These are phyloP conservation scores for Acer campestre DNA, from an alignment of 345 rosid genomes.

Conservation along the genomic window DNA sequence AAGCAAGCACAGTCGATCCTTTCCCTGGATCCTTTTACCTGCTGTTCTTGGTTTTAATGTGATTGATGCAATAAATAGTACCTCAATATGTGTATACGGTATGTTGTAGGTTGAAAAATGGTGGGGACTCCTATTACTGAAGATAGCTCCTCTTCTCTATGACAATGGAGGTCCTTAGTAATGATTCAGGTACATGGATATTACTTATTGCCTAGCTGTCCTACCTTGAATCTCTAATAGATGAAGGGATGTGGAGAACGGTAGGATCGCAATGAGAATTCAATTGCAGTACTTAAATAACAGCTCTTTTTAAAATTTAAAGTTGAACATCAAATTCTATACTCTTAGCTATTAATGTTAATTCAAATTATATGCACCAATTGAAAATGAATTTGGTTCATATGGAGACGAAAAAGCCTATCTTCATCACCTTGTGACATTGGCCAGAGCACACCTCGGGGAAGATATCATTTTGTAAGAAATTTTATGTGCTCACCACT, in stretches of 20 bases:
- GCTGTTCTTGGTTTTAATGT: not conserved
- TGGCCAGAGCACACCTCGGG: conserved; percentile 71
- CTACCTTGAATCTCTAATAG: not conserved
- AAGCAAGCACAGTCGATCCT: conserved; percentile 7
- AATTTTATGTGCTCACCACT: not conserved
- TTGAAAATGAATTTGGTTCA: conserved; percentile 94
- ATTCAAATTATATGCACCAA: conserved; percentile 43
- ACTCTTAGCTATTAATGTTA: not conserved
- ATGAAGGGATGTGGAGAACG: not conserved
- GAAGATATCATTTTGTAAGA: conserved; percentile 68
- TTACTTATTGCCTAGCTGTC: not conserved
- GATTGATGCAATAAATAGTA: not conserved
- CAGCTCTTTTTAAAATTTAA: too few relatives aligned
- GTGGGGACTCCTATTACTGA: conserved; percentile 82
- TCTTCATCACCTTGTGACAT: conserved; percentile 59
- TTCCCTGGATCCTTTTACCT: not conserved
- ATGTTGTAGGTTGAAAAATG: conserved; percentile 72
- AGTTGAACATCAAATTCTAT: too few relatives aligned
- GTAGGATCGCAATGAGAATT: too few relatives aligned
- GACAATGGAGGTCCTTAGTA: conserved; percentile 82
- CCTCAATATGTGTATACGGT: not conserved
- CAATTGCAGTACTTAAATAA: too few relatives aligned
- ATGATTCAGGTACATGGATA: conserved; percentile 77
- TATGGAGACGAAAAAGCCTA: conserved; percentile 87
- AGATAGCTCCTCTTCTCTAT: conserved; percentile 70